Evolutionary conservation across 2,329 filamentous ascomycete genomes (phyloP).

Genomic region (Teratosphaeria nubilosa): DNA sequence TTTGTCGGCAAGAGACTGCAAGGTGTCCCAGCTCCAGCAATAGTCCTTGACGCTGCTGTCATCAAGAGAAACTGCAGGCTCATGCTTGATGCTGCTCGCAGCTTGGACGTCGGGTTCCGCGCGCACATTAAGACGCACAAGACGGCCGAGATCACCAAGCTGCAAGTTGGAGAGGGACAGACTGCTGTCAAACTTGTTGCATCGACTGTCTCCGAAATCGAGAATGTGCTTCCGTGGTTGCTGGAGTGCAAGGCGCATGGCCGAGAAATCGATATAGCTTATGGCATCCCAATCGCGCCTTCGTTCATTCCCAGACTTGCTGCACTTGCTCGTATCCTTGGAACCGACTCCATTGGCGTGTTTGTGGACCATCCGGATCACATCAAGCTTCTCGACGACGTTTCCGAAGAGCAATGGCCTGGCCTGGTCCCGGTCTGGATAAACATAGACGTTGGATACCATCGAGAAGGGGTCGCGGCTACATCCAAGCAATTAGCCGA

Average conservation of each 20-base stretch:
- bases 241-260: constrained; percentile 46
- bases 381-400: constrained; percentile 39
- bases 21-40: constrained; percentile 55
- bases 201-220: constrained; percentile 65
- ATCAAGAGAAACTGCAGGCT: constrained; percentile 57
- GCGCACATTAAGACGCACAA: constrained; percentile 81
- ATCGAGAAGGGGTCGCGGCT: constrained; percentile 57
- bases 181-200: constrained; percentile 53
- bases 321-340: constrained; percentile 45
- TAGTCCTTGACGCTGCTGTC: constrained; percentile 57
- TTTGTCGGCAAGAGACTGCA: constrained; percentile 52
- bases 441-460: constrained; percentile 65
- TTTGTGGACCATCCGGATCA: constrained; percentile 62
- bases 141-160: constrained; percentile 55
- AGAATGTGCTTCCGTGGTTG: constrained; percentile 53
- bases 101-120: constrained; percentile 56
- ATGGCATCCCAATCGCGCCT: constrained; percentile 59
- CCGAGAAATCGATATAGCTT: constrained; percentile 58
- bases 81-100: constrained; percentile 56
- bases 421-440: constrained; percentile 50
- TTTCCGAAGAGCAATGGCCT: constrained; percentile 33
- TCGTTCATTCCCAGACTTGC: constrained; percentile 52
- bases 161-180: constrained; percentile 55
- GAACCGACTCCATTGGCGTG: constrained; percentile 48
- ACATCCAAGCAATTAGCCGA: constrained; percentile 36